Evolutionary conservation across 2,329 filamentous ascomycete species (phyloP), one percentile per base, ranked within the genome.

Genomic region (Ascochyta koolunga): DNA sequence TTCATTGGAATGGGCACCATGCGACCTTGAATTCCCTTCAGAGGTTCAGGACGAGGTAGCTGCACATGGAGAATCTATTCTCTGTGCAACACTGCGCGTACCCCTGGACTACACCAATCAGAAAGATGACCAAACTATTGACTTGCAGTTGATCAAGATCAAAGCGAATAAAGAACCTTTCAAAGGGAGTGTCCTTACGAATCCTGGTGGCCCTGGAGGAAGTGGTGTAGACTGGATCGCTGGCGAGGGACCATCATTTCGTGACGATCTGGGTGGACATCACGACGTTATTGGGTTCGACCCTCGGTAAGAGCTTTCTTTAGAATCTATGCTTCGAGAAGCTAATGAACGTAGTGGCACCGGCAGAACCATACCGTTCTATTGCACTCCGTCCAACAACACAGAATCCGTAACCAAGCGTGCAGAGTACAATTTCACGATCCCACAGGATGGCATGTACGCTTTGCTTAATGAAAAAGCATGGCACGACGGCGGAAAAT

Each of bases 91-190:
- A 16, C 50, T 76, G 3, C 31, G 57, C 1, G 73, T 76, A 0
- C 74, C 74, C 2, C 64, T 76, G 1, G 74, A 76, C 52, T 76
- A 75, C 43, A 66, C 65, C 11, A 50, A 66, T 19, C 36, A 51
- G 9, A 46, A 64, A 9, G 59, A 60, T 22, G 57, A 47, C 8
- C 50, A 58, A 24, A 68, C 56, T 1, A 49, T 75, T 24, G 37
- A 65, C 10, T 56, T 76, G 5, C 56, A 70, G 5, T 55, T 74
- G 4, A 38, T 68, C 35, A 67, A 59, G 24, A 39, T 70, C 21
- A 61, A 66, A 33, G 69, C 72, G 10, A 54, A 54, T 8, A 65
- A 67, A 25, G 35, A 68, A 25, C 66, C 66, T 3, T 60, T 61
- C 8, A 68, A 66, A 36, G 73, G 71, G 5, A 72, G 65, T 27